Evolutionary conservation across 2,329 filamentous ascomycete species (phyloP).

Genomic region (Nigrograna mackinnonii): DNA sequence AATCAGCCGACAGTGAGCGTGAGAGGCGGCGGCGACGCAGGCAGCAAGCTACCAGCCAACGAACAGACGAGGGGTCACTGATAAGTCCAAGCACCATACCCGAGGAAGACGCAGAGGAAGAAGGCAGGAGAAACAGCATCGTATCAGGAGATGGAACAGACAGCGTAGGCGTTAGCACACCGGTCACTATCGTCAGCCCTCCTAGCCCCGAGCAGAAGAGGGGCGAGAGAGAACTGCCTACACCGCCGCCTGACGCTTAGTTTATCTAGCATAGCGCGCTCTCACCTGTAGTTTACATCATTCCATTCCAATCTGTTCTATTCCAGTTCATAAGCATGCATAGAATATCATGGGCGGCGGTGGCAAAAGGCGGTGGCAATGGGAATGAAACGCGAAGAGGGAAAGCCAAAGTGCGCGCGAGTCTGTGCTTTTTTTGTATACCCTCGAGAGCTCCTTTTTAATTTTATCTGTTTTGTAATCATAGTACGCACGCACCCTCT

Average conservation of each 20-base stretch:
- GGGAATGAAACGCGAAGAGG: too few species aligned
- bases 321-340: too few species aligned
- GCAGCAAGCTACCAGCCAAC: conserved; percentile 31
- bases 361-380: too few species aligned
- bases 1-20: conserved; percentile 80
- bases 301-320: too few species aligned
- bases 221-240: conserved; percentile 22
- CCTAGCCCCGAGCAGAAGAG: conserved; percentile 38
- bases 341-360: too few species aligned
- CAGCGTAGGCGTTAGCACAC: conserved; percentile 19
- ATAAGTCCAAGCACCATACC: conserved; percentile 37
- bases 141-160: conserved; percentile 12
- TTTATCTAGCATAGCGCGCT: too few species aligned
- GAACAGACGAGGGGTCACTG: conserved; percentile 33
- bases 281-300: too few species aligned
- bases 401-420: too few species aligned
- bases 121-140: conserved; percentile 9
- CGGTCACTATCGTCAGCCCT: conserved; percentile 40
- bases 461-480: too few species aligned
- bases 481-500: too few species aligned
- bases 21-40: conserved; percentile 66
- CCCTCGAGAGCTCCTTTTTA: too few species aligned
- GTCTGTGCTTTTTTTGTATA: too few species aligned
- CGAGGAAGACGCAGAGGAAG: conserved; percentile 26
- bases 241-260: conserved; percentile 37